Percentiles rank a stretch among this genome's conserved stretches.
Evolutionary conservation across 1,284 basidiomycete species (phyloP).

Genomic region (Malassezia equina): DNA sequence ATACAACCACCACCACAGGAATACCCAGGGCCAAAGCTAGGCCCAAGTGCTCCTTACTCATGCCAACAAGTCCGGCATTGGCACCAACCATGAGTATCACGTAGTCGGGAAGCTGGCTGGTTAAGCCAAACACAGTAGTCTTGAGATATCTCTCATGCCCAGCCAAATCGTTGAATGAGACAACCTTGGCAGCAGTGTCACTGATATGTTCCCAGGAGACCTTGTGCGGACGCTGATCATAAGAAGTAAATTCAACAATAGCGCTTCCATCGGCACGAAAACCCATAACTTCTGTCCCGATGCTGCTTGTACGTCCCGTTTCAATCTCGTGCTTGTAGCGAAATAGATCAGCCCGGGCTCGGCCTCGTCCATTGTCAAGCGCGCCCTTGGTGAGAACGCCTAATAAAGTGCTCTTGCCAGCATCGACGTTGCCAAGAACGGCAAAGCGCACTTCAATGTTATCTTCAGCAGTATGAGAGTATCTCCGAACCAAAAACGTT

Average conservation of each 20-base stretch:
- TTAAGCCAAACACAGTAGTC: slow-evolving; percentile 88
- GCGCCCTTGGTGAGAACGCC: slow-evolving; percentile 66
- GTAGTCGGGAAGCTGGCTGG: slow-evolving; percentile 86
- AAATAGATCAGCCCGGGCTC: slow-evolving; percentile 82
- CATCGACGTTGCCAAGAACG: slow-evolving; percentile 75
- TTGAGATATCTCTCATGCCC: slow-evolving; percentile 53
- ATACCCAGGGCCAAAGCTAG: slow-evolving; percentile 87
- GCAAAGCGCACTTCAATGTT: slow-evolving; percentile 75
- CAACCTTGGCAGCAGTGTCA: slow-evolving; percentile 74
- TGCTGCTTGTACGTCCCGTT: slow-evolving; percentile 82
- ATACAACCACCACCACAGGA: slow-evolving; percentile 85
- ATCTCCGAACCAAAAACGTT: slow-evolving; percentile 19
- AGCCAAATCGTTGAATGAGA: slow-evolving; percentile 65
- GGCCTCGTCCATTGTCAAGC: slow-evolving; percentile 86
- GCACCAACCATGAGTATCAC: slow-evolving; percentile 91
- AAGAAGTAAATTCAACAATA: slow-evolving; percentile 21
- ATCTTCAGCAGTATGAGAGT: slow-evolving; percentile 35
- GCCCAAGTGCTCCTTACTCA: slow-evolving; percentile 87
- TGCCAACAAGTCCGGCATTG: slow-evolving; percentile 86
- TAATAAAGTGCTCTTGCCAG: slow-evolving; percentile 85
- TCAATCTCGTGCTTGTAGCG: slow-evolving; percentile 96
- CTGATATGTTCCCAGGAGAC: slow-evolving; percentile 85
- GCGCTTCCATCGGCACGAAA: slow-evolving; percentile 32
- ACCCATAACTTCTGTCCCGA: slow-evolving; percentile 77
- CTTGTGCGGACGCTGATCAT: slow-evolving; percentile 27